Conservation (phyloP, 768 basidiomycete species). For the Leucogyrophana mollusca region DNA sequence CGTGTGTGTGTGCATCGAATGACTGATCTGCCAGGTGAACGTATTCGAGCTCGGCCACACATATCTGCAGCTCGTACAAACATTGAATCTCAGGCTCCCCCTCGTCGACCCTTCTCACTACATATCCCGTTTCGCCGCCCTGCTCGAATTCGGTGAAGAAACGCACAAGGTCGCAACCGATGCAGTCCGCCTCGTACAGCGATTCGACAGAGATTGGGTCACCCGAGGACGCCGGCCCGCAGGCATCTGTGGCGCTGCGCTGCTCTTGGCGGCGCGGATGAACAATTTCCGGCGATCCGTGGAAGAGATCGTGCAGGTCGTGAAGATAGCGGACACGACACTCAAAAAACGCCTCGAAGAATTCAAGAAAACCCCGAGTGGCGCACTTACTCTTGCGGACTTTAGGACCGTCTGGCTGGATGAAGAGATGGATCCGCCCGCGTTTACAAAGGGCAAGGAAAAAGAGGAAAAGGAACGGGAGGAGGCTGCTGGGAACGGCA, state of each 20-base stretch:
- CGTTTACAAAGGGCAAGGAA: constrained; percentile 76
- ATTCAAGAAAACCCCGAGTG: constrained; percentile 89
- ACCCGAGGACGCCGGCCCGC: constrained; percentile 92
- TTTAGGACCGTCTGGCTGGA: constrained; percentile 90
- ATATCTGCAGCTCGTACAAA: constrained; percentile 91
- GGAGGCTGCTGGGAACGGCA: constrained; percentile 33
- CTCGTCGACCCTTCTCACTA: constrained; percentile 96
- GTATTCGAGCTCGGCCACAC: constrained; percentile 97
- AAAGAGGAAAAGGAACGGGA: constrained; percentile 58
- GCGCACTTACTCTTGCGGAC: constrained; percentile 81
- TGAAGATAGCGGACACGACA: constrained; percentile 97
- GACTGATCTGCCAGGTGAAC: constrained; percentile 64
- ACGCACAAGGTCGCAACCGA: constrained; percentile 90
- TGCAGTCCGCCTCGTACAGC: constrained; percentile 88
- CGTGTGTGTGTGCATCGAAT: background rate
- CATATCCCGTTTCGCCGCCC: constrained; percentile 90
- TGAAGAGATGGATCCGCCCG: constrained; percentile 90
- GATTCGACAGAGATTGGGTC: constrained; percentile 98
- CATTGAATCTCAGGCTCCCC: constrained; percentile 80
- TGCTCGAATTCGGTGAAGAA: constrained; percentile 96
- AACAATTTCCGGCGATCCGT: constrained; percentile 93
- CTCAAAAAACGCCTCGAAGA: constrained; percentile 91
- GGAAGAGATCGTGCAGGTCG: constrained; percentile 97
- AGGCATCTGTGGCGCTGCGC: constrained; percentile 95
- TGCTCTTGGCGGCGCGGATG: constrained; percentile 96